Evolutionary conservation across 129 eudicot species (phyloP), one percentile per base, ranked within the genome.

Genomic region (Pseudognaphalium luteoalbum): DNA sequence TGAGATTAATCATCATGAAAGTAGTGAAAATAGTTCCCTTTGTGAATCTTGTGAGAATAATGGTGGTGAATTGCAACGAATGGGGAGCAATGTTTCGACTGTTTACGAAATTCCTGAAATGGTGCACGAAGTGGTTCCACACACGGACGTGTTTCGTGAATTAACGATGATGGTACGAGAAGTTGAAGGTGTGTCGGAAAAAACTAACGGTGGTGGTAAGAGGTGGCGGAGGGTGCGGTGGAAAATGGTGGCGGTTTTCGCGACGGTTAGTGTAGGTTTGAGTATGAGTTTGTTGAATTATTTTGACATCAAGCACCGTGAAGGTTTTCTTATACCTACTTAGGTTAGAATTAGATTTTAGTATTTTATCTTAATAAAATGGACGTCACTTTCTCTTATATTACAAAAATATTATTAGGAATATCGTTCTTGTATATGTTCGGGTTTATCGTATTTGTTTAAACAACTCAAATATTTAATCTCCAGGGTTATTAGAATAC

Each of bases 251-350:
- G 71, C 16, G 2, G 71, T 63, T 63, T 20, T 75, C 4, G 20
- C 44, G 30, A 42, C 70, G 70, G 60, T 71, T 22, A 71, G 75
- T 30, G 60, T 20, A 33, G 75, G 29, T 52, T 71, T 71, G 66
- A 54, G 47, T 59, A 29, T 30, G 61, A 63, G 62, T 28, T 44
- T 75, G 34, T 42, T n/a, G 62, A 62, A 16, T 44, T 75, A 63
- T 19, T 17, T 62, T 21, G 57, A 47, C 50, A 42, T 22, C 9
- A 29, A 63, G 67, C 42, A 33, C 44, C 33, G 32, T 62, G 71
- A 47, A 29, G 63, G 71, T 62, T 30, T 63, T 75, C 33, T 75
- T 63, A 63, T 42, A 14, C 79, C 79, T 63, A 75, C 79, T 63
- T 75, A 68, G 28, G 1, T 25, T 25, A 25, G 28, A 25, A 25